Conservation (phyloP, 139 green algal genomes). For the Dunaliella sp. region DNA sequence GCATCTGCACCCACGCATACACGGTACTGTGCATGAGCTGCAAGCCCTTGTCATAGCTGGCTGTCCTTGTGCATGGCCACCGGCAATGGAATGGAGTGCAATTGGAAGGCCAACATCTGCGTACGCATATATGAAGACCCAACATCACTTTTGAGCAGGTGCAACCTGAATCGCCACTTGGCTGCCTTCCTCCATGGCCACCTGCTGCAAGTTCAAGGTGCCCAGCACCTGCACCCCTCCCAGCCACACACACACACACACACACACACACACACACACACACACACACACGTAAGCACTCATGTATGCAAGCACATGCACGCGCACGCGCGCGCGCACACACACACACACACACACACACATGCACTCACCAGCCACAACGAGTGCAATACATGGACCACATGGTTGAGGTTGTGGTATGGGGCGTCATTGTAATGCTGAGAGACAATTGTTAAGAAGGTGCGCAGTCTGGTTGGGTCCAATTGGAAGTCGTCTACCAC, state of each 20-base stretch:
- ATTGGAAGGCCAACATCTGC: no score
- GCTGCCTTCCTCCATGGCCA: conserved; percentile 52
- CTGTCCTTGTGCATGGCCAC: no score
- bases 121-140: no score
- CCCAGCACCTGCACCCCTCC: conserved; percentile 46
- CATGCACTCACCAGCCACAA: conserved; percentile 50
- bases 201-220: conserved; percentile 16
- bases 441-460: conserved; percentile 59
- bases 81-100: no score
- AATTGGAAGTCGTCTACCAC: conserved; percentile 45
- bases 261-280: not conserved
- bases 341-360: not conserved
- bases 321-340: not conserved
- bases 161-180: no score
- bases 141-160: no score
- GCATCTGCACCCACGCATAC: no score
- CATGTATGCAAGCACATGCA: not conserved
- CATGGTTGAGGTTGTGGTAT: conserved; percentile 77
- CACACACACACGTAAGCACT: not conserved
- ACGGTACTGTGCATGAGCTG: no score
- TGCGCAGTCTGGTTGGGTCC: conserved; percentile 33
- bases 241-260: conserved; percentile 1
- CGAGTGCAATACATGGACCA: conserved; percentile 65
- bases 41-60: no score
- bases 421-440: conserved; percentile 62